Conservation (phyloP, 495 filamentous ascomycete species). For the Apiosordaria backusii region DNA sequence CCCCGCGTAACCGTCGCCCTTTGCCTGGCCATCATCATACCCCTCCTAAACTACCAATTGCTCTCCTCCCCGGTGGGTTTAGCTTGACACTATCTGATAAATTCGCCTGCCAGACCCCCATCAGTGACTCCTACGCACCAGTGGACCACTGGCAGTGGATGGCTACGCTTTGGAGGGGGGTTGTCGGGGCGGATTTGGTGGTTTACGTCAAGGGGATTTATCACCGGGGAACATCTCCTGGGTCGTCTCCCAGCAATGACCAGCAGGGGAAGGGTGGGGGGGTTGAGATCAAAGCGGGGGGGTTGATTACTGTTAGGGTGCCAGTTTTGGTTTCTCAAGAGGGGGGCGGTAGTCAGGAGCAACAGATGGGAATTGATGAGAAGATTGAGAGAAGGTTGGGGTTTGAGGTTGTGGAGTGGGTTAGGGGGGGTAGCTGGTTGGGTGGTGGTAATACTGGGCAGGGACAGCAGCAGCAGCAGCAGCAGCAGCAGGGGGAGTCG, state of each 20-base stretch:
- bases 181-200: constrained; percentile 81
- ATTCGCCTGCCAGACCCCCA: constrained; percentile 67
- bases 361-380: constrained; percentile 53
- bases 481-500: constrained; percentile 7
- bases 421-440: constrained; percentile 47
- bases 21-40: not conserved
- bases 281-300: constrained; percentile 52
- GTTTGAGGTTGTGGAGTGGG: constrained; percentile 82
- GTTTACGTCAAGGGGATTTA: constrained; percentile 55
- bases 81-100: constrained; percentile 71
- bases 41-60: constrained; percentile 53
- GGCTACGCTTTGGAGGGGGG: constrained; percentile 88
- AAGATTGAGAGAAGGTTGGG: constrained; percentile 66
- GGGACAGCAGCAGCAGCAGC: not conserved
- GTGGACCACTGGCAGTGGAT: constrained; percentile 98
- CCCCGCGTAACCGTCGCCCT: not conserved
- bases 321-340: not conserved
- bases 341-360: constrained; percentile 17
- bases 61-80: constrained; percentile 66
- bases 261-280: constrained; percentile 14
- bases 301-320: constrained; percentile 39
- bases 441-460: constrained; percentile 8
- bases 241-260: not conserved
- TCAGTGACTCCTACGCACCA: constrained; percentile 72
- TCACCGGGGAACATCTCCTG: constrained; percentile 21